phyloP scores from a whole-genome alignment of 306 rosid species.

The Sphenostylis stenocarpa region DNA sequence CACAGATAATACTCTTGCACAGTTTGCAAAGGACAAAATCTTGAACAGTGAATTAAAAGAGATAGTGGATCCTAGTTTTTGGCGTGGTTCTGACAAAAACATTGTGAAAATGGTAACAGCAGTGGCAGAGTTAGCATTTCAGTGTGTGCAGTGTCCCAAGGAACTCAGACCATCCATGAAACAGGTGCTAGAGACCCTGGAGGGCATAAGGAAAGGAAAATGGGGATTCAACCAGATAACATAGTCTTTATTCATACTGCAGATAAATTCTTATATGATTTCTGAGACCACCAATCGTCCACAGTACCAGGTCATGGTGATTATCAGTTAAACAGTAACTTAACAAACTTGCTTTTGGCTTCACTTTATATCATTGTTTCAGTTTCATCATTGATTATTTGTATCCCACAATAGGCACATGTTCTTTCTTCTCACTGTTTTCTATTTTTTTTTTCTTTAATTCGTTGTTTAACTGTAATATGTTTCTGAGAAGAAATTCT shows the following conservation, averaged over 20 bases:
- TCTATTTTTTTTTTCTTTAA: background rate
- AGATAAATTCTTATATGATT: too few relatives aligned
- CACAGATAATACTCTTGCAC: background rate
- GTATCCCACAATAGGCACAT: background rate
- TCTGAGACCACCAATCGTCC: too few relatives aligned
- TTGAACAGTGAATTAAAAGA: background rate
- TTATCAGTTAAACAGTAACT: background rate
- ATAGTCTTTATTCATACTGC: background rate
- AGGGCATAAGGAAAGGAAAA: background rate
- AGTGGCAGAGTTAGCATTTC: too few relatives aligned
- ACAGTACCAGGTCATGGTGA: too few relatives aligned
- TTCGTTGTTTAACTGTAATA: background rate
- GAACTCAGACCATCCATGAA: background rate
- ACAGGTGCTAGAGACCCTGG: background rate
- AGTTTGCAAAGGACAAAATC: background rate
- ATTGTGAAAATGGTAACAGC: background rate
- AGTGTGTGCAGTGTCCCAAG: too few relatives aligned
- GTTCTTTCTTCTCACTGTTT: background rate
- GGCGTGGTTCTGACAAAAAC: background rate
- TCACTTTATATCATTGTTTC: background rate
- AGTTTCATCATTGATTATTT: background rate
- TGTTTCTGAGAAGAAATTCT: too few relatives aligned
- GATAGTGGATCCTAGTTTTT: background rate
- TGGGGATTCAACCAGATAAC: background rate
- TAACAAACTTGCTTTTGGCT: background rate